These are phyloP conservation scores for Phytophthora kernoviae DNA, from an alignment of 352 stramenopile species.

Conservation along the genomic window DNA sequence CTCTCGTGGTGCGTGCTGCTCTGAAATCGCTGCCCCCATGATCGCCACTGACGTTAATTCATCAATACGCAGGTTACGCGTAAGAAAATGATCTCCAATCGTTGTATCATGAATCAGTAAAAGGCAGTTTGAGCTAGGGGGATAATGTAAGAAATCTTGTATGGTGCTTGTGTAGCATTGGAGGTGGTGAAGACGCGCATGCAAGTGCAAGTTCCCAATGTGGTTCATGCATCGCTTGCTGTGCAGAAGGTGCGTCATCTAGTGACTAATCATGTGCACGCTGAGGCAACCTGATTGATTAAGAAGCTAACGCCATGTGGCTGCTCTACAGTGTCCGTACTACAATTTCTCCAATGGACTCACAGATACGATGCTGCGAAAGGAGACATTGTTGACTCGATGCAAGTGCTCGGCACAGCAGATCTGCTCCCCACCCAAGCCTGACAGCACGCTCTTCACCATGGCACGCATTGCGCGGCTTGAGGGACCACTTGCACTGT, in stretches of 20 bases:
- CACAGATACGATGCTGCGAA: slow-evolving; percentile 84
- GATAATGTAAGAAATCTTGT: neutral
- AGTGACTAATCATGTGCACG: too few relatives aligned
- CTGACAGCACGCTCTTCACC: slow-evolving; percentile 59
- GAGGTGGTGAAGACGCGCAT: slow-evolving; percentile 88
- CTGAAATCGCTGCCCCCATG: neutral
- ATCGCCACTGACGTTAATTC: slow-evolving; percentile 2
- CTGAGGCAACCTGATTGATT: neutral
- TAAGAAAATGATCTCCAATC: slow-evolving; percentile 32
- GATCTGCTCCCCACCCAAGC: slow-evolving; percentile 42
- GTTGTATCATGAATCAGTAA: neutral
- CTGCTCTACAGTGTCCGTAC: slow-evolving; percentile 59
- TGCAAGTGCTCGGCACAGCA: slow-evolving; percentile 59
- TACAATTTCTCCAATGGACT: slow-evolving; percentile 83
- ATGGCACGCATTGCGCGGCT: slow-evolving; percentile 69
- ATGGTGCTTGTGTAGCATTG: slow-evolving; percentile 45
- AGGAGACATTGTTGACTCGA: slow-evolving; percentile 53
- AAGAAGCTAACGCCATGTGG: neutral
- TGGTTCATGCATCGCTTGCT: slow-evolving; percentile 50
- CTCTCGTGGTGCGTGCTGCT: slow-evolving; percentile 55
- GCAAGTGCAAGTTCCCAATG: slow-evolving; percentile 72
- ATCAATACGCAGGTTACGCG: slow-evolving; percentile 58
- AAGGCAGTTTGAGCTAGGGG: too few relatives aligned
- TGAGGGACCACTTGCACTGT: slow-evolving; percentile 70
- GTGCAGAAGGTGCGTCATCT: slow-evolving; percentile 46